A percentile compares a stretch with the other conserved stretches of the same genome.
Evolutionary conservation across 352 stramenopile genomes (phyloP).

Genomic region (Peronospora belbahrii): DNA sequence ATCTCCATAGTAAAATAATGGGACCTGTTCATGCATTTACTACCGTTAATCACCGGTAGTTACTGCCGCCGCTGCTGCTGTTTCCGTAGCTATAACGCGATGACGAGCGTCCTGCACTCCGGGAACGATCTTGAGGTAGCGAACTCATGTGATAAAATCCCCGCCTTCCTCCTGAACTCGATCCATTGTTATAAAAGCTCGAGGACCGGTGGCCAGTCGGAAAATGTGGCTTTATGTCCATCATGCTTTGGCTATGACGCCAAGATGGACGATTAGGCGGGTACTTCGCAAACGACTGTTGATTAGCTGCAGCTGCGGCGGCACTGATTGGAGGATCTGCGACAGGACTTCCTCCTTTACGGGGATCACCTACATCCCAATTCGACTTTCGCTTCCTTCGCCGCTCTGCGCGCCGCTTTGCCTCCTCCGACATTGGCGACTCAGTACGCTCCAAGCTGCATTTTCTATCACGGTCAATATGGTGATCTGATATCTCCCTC

Average conservation of each 20-base stretch:
- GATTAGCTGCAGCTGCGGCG: slow-evolving; percentile 29
- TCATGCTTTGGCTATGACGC: slow-evolving; percentile 52
- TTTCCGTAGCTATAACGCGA: slow-evolving; percentile 30
- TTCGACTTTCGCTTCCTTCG: slow-evolving; percentile 67
- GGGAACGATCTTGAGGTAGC: slow-evolving; percentile 44
- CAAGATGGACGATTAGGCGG: slow-evolving; percentile 42
- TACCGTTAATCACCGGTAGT: slow-evolving; percentile 21
- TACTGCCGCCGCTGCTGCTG: slow-evolving; percentile 18
- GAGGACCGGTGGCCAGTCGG: slow-evolving; percentile 29
- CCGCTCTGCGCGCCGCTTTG: slow-evolving; percentile 51
- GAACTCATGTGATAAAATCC: slow-evolving; percentile 45
- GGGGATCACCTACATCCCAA: slow-evolving; percentile 78
- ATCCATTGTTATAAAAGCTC: slow-evolving; percentile 34
- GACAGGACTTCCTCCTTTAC: slow-evolving; percentile 29
- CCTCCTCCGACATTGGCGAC: slow-evolving; percentile 40
- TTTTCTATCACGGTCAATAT: slow-evolving; percentile 29
- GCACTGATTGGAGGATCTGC: slow-evolving; percentile 24
- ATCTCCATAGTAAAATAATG: slow-evolving; percentile 4
- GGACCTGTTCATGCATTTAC: slow-evolving; percentile 10
- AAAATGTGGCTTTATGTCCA: slow-evolving; percentile 49
- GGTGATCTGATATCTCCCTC: slow-evolving; percentile 10
- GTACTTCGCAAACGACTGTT: slow-evolving; percentile 51
- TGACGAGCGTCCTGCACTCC: slow-evolving; percentile 37
- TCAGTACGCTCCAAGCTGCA: slow-evolving; percentile 32
- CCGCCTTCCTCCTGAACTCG: slow-evolving; percentile 18